Base-by-base conservation (phyloP, 2,329 filamentous ascomycete genomes). In the Microdochium paspali region DNA sequence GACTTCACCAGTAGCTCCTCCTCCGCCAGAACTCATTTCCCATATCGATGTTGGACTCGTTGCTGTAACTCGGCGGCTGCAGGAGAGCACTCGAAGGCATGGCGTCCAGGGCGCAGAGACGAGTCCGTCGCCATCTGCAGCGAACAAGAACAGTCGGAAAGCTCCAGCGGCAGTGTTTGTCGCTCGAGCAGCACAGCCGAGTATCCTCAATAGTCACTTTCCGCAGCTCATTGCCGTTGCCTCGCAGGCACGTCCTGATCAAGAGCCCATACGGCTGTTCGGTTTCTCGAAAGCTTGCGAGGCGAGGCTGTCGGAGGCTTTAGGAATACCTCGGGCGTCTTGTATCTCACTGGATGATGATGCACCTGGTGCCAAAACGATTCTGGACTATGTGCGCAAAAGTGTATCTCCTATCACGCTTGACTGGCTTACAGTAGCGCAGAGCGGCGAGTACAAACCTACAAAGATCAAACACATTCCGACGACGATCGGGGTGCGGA, bases 41-140 rank as follows among this genome's bases (percentile, higher is more conserved):
- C 73, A 74, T 51, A 60, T 89, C 32, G 77, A 86, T 44, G 66
- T 86, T 44, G 85, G 86, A 2, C 66, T 88, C 42, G 77, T 81
- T 54, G 72, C 67, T 49, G 80, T 87, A 49, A 82, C 79, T 4
- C 74, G 79, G 18, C 70, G 69, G 44, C 70, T 90, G 2, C 73
- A 82, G 50, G 58, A 62, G 20, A 56, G 65, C 24, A 64, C 71
- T 13, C 46, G 9, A 26, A 25, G 24, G 26, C 26, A 28, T 7
- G 18, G 7, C 35, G 6, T 18, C 10, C 51, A 53, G n/a, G 46
- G 46, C 26, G 44, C 32, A 21, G 46, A 44, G 5, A 21, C 24
- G 20, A 28, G 21, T n/a, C 26, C 30, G 24, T n/a, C 43, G 18
- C 44, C 21, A 35, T 9, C 13, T 15, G 48, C 49, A 35, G 45